Conservation (phyloP, 805 yeast genomes). For the Yarrowia yakushimensis region DNA sequence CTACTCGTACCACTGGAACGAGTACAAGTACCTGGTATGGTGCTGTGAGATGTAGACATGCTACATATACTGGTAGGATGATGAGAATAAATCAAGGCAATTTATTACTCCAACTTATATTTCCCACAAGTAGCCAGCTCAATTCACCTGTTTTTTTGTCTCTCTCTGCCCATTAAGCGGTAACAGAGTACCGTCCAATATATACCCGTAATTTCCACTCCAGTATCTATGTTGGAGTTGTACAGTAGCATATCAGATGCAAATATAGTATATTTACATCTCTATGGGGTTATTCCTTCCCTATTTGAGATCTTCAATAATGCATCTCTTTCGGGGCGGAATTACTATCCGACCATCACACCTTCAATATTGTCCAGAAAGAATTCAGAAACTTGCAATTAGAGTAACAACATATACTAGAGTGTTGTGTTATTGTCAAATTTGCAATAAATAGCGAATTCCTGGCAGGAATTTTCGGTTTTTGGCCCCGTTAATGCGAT, state of each 20-base stretch:
- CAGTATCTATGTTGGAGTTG: background rate
- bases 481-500: background rate
- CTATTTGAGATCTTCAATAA: background rate
- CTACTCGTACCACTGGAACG: no score
- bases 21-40: no score
- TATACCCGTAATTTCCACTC: background rate
- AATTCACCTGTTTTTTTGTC: no score
- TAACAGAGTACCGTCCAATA: background rate
- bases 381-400: background rate
- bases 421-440: no score
- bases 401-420: no score
- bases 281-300: background rate
- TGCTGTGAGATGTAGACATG: no score
- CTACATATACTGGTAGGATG: no score
- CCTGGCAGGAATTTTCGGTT: background rate
- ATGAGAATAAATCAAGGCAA: no score
- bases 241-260: background rate
- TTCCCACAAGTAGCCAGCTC: no score
- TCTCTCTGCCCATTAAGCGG: no score
- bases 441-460: background rate
- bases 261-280: background rate
- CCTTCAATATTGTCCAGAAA: background rate
- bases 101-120: no score
- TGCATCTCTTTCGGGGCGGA: no score
- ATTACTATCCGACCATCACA: background rate